Conservation (phyloP, 108 stramenopile genomes). For the Cyclotella choctawhatcheeana region DNA sequence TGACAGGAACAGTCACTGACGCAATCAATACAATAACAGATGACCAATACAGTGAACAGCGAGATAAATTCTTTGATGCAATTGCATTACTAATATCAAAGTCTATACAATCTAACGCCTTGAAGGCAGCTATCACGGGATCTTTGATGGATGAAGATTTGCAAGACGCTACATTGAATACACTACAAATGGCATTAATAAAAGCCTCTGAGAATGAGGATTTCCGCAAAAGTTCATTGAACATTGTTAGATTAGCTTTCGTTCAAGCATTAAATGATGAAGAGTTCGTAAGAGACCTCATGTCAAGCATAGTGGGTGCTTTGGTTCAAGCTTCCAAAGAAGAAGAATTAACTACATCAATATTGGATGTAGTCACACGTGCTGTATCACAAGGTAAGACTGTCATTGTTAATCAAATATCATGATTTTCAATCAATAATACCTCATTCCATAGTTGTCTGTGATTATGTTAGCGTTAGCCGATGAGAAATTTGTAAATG, state of each 20-base stretch:
- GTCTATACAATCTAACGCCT: conserved; percentile 21
- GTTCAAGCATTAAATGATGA: conserved; percentile 29
- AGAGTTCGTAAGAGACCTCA: conserved; percentile 28
- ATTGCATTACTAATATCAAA: conserved; percentile 21
- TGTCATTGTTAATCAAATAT: too few relatives aligned
- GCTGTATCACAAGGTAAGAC: conserved; percentile 29
- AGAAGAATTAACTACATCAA: conserved; percentile 20
- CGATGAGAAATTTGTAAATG: conserved; percentile 21
- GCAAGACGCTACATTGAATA: conserved; percentile 22
- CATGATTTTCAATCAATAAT: too few relatives aligned
- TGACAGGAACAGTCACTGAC: conserved; percentile 12
- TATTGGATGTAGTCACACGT: conserved; percentile 26
- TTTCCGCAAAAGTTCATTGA: conserved; percentile 1
- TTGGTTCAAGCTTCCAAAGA: conserved; percentile 32
- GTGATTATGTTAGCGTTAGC: too few relatives aligned
- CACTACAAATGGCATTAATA: conserved; percentile 25
- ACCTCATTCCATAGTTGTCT: too few relatives aligned
- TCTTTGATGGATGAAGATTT: conserved; percentile 28
- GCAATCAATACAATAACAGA: conserved; percentile 23
- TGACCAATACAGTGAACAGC: conserved; percentile 17
- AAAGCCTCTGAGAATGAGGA: conserved; percentile 33
- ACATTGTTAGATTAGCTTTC: conserved; percentile 17
- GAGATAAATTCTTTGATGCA: conserved; percentile 24
- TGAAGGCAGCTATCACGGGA: conserved; percentile 22
- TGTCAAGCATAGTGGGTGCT: conserved; percentile 32